Base-by-base conservation (phyloP, 208 protist genomes). In the Leishmania guyanensis region DNA sequence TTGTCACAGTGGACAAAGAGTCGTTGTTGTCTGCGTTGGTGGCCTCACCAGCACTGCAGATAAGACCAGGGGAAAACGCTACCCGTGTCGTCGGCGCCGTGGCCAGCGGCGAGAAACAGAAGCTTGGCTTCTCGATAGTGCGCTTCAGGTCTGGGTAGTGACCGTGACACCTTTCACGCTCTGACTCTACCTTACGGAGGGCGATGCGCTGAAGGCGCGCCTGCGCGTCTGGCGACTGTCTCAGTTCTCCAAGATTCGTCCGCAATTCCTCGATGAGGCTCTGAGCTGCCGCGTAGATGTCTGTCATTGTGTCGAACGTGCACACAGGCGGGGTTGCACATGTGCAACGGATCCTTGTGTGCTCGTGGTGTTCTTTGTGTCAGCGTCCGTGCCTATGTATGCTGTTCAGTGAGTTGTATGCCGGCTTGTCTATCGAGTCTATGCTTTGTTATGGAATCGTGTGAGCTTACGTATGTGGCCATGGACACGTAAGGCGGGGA, bases 31-130 rank as follows among this genome's bases (percentile, higher is more conserved):
- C 26, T 22, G 26, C 20, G 20, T 29, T 36, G 69, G 10, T 26
- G 6, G 14, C 69, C 43, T 51, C 26, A 26, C 36, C 69, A 50
- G 17, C 69, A 33, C 46, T 33, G 46, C 26, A 14, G 20, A 43
- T 1, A 33, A 48, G 22, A 22, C 17, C 6, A 29, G n/a, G 5
- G 39, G 79, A 84, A n/a, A 84, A 84, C 64, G 46, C 36, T 1
- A 86, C 58, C 10, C 14, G 26, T 17, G 77, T 81, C 16, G 66
- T 33, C 2, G 86, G 86, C 16, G 82, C 82, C 29, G 86, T 89
- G 70, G 79, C 39, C 39, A 89, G 65, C 3, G 83, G 83, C 2
- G 36, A 43, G 51, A 89, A 89, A 17, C 26, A 26, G 36, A 75
- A 82, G 36, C 0, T n/a, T 36, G 20, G 70, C 60, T n/a, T 73